Percentiles rank a stretch among this genome's conserved stretches.
Evolutionary conservation across 805 yeast genomes (phyloP).

Genomic region (Lipomyces sp.): DNA sequence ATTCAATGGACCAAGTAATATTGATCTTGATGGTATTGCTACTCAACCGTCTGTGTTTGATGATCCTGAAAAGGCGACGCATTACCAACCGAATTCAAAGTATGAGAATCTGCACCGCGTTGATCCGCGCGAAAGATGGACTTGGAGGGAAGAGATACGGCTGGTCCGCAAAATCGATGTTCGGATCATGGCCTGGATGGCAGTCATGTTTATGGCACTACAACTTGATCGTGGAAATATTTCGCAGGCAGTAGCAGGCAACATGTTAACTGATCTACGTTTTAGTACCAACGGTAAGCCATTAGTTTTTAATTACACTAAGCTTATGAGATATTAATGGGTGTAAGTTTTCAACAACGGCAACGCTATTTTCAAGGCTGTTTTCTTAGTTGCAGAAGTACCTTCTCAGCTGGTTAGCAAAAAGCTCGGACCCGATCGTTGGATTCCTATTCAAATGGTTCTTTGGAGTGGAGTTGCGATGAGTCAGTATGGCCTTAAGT

Average conservation of each 20-base stretch:
- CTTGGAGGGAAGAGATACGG: slow-evolving; percentile 55
- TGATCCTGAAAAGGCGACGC: slow-evolving; percentile 34
- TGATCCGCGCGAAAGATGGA: slow-evolving; percentile 66
- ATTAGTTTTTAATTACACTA: neutral
- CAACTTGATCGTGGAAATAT: slow-evolving; percentile 63
- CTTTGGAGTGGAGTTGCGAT: slow-evolving; percentile 61
- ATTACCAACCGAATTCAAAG: slow-evolving; percentile 24
- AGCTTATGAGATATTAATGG: neutral
- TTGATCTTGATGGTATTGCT: slow-evolving; percentile 30
- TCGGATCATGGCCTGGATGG: slow-evolving; percentile 59
- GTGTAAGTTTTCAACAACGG: slow-evolving; percentile 55
- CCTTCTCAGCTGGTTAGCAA: slow-evolving; percentile 69
- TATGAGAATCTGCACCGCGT: slow-evolving; percentile 48
- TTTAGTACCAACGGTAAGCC: slow-evolving; percentile 52
- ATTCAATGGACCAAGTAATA: slow-evolving; percentile 6
- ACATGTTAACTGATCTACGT: slow-evolving; percentile 55
- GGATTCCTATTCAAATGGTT: slow-evolving; percentile 61
- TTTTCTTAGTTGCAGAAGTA: slow-evolving; percentile 61
- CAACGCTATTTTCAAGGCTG: slow-evolving; percentile 56
- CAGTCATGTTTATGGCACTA: slow-evolving; percentile 60
- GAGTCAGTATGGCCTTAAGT: slow-evolving; percentile 53
- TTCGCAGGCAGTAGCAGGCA: slow-evolving; percentile 59
- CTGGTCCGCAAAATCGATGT: slow-evolving; percentile 58
- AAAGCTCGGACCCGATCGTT: slow-evolving; percentile 61
- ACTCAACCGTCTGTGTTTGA: slow-evolving; percentile 38